phyloP scores from a whole-genome alignment of 2,329 filamentous ascomycete genomes.

The Monilinia fructigena region DNA sequence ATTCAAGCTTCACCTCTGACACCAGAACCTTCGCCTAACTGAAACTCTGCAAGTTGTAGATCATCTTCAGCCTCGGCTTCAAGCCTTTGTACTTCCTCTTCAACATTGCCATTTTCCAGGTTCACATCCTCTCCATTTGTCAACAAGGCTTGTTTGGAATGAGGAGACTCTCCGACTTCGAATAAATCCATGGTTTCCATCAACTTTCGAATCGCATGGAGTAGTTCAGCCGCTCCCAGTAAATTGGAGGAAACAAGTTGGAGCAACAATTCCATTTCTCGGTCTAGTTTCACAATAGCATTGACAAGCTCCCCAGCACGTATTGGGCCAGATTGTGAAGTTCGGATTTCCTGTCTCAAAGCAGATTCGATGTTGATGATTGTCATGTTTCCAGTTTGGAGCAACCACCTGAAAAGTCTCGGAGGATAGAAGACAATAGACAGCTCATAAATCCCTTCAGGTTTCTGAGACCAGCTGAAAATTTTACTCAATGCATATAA shows the following conservation, averaged over 20 bases:
- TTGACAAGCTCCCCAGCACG: slow-evolving; percentile 61
- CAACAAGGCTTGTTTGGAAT: slow-evolving; percentile 33
- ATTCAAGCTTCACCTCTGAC: slow-evolving; percentile 63
- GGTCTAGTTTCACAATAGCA: slow-evolving; percentile 64
- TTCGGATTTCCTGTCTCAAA: slow-evolving; percentile 50
- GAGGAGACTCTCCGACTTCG: slow-evolving; percentile 29
- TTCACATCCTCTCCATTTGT: slow-evolving; percentile 31
- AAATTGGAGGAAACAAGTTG: slow-evolving; percentile 64
- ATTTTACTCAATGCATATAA: slow-evolving; percentile 52
- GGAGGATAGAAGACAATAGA: slow-evolving; percentile 48
- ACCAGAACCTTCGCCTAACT: slow-evolving; percentile 63
- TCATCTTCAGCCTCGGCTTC: slow-evolving; percentile 63
- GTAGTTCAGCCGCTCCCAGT: slow-evolving; percentile 63
- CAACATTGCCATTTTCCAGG: slow-evolving; percentile 29
- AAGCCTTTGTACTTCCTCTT: slow-evolving; percentile 49
- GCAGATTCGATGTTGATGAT: slow-evolving; percentile 58
- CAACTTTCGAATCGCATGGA: slow-evolving; percentile 63
- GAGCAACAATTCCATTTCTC: slow-evolving; percentile 64
- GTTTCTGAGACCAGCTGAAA: slow-evolving; percentile 41
- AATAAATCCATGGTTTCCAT: slow-evolving; percentile 67
- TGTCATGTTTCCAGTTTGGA: slow-evolving; percentile 60
- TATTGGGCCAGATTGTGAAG: slow-evolving; percentile 41
- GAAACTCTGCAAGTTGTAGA: slow-evolving; percentile 65
- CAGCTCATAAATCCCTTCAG: slow-evolving; percentile 33
- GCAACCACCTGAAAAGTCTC: slow-evolving; percentile 57